phyloP scores from a whole-genome alignment of 306 rosid genomes.

The Gynostemma pentaphyllum region DNA sequence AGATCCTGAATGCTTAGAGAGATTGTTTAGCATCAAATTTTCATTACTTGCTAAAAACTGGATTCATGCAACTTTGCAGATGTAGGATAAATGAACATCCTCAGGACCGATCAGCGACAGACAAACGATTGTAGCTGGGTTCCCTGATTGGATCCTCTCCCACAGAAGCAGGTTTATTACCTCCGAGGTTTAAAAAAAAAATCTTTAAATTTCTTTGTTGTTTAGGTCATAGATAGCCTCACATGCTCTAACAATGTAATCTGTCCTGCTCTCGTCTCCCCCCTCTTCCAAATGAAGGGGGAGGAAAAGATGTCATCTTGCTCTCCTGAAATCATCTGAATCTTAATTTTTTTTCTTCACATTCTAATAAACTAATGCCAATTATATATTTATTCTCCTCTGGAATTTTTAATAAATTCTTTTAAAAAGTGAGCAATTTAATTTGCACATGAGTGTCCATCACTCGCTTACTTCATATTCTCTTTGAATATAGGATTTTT shows the following conservation, averaged over 20 bases:
- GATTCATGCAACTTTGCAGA: neutral
- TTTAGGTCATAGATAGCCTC: neutral
- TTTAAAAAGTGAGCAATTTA: neutral
- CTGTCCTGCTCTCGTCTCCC: neutral
- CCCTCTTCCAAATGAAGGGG: neutral
- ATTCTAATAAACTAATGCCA: neutral
- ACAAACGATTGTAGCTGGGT: neutral
- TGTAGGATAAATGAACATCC: neutral
- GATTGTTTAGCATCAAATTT: too few species aligned
- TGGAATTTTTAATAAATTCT: neutral
- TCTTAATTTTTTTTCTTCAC: neutral
- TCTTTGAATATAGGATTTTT: too few species aligned
- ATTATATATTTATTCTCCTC: neutral
- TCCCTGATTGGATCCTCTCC: neutral
- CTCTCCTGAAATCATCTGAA: neutral
- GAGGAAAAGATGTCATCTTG: constrained; percentile 3
- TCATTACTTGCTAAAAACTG: neutral
- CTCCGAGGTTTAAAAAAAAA: neutral
- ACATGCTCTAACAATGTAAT: too few species aligned
- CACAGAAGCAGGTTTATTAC: neutral
- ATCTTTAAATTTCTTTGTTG: neutral
- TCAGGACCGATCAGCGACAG: neutral
- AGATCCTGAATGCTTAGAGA: too few species aligned
- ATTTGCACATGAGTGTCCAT: too few species aligned
- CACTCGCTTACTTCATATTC: too few species aligned